phyloP scores from a whole-genome alignment of 1,284 basidiomycete genomes.

The Tylopilus sp. region DNA sequence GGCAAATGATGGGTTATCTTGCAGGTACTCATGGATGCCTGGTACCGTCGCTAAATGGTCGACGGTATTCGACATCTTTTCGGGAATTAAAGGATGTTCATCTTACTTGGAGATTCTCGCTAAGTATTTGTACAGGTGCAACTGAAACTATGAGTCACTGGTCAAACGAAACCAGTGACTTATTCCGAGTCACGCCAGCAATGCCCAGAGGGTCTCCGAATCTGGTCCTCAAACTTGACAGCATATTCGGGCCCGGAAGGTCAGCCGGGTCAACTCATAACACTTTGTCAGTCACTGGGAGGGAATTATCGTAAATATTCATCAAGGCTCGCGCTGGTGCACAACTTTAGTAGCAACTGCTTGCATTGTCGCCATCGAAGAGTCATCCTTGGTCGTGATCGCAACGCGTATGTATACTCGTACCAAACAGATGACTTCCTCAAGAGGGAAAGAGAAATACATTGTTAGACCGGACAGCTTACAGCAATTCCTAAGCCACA shows the following conservation, averaged over 20 bases:
- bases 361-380: too few relatives aligned
- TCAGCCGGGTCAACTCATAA: neutral
- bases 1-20: constrained; percentile 37
- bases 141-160: constrained; percentile 3
- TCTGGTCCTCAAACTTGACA: neutral
- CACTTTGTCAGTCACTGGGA: neutral
- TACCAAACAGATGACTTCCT: neutral
- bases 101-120: neutral
- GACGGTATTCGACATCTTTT: constrained; percentile 15
- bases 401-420: neutral
- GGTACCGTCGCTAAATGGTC: constrained; percentile 36
- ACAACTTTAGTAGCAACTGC: too few relatives aligned
- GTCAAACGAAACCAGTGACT: constrained; percentile 2
- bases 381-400: neutral
- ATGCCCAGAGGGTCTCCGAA: constrained; percentile 14
- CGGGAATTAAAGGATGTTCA: neutral
- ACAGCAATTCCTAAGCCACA: constrained; percentile 14
- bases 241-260: neutral
- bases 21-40: constrained; percentile 40
- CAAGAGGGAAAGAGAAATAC: constrained; percentile 4
- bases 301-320: neutral
- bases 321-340: neutral
- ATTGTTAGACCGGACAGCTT: constrained; percentile 17
- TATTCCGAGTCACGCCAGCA: constrained; percentile 3
- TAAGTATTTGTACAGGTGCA: constrained; percentile 4